These are phyloP conservation scores for Arabidopsis lyrata DNA, from an alignment of 441 rosid genomes.

Conservation along the genomic window DNA sequence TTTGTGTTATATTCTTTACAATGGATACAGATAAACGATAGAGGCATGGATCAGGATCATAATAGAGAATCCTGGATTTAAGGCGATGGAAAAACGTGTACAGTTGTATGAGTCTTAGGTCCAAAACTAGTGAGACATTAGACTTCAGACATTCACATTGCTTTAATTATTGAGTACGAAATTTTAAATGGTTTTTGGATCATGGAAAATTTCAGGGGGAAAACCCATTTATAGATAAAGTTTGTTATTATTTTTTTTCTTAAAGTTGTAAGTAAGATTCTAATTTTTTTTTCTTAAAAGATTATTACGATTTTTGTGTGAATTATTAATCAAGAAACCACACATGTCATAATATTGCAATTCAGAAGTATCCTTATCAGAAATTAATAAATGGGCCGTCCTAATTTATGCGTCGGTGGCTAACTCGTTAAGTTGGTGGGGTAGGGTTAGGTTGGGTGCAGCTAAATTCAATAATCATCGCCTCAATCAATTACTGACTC, in stretches of 20 bases:
- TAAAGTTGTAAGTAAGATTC: not conserved
- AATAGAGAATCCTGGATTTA: not conserved
- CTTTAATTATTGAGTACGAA: not conserved
- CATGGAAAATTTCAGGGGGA: not conserved
- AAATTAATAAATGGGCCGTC: slow-evolving; percentile 31
- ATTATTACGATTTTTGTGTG: not conserved
- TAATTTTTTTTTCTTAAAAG: too few relatives aligned
- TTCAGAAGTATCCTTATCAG: not conserved
- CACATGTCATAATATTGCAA: not conserved
- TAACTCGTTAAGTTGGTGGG: slow-evolving; percentile 25
- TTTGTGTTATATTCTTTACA: too few relatives aligned
- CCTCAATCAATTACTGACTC: slow-evolving; percentile 16
- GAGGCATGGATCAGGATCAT: not conserved
- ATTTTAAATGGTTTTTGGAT: not conserved
- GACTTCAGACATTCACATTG: not conserved
- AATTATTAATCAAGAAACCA: not conserved
- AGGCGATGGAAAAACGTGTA: not conserved
- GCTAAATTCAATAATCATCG: slow-evolving; percentile 29
- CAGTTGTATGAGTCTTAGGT: slow-evolving; percentile 2
- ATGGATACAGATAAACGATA: slow-evolving; percentile 30
- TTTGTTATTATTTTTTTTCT: not conserved
- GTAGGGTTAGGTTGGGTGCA: slow-evolving; percentile 36
- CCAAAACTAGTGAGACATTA: slow-evolving; percentile 5
- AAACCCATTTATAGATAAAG: not conserved
- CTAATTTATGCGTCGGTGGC: slow-evolving; percentile 38